These are phyloP conservation scores for Amaranthus palmeri DNA, from an alignment of 148 eudicot species.

Conservation along the genomic window DNA sequence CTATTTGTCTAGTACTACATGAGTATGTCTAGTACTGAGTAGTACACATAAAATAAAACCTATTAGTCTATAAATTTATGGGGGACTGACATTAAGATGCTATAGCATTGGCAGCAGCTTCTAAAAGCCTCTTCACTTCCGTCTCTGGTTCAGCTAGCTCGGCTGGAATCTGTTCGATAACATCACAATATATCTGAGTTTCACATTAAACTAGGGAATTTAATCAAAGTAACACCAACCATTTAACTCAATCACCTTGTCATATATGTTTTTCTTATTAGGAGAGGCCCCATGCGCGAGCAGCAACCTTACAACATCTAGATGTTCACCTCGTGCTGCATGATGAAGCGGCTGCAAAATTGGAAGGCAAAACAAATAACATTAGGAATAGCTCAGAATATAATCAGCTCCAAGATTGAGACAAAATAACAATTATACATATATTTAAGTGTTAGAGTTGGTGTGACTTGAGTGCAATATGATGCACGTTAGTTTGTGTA, in stretches of 20 bases:
- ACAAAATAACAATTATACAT: too few species aligned
- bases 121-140: constrained; percentile 44
- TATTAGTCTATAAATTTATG: background rate
- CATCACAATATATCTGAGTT: background rate
- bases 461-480: too few species aligned
- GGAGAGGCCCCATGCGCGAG: constrained; percentile 69
- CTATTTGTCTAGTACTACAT: too few species aligned
- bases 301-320: constrained; percentile 51
- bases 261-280: constrained; percentile 52
- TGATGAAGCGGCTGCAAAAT: constrained; percentile 87
- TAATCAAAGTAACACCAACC: background rate
- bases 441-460: too few species aligned
- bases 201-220: background rate
- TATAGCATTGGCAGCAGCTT: constrained; percentile 38
- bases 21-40: background rate
- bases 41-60: background rate
- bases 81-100: constrained; percentile 17
- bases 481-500: too few species aligned
- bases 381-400: background rate
- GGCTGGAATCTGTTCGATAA: constrained; percentile 44
- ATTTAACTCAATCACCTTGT: constrained; percentile 42
- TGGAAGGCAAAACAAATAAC: background rate
- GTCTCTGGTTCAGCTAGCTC: constrained; percentile 51
- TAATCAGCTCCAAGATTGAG: background rate
- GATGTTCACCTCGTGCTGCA: constrained; percentile 90